Conservation (phyloP, 2,329 filamentous ascomycete species). For the Plectosphaerella plurivora region DNA sequence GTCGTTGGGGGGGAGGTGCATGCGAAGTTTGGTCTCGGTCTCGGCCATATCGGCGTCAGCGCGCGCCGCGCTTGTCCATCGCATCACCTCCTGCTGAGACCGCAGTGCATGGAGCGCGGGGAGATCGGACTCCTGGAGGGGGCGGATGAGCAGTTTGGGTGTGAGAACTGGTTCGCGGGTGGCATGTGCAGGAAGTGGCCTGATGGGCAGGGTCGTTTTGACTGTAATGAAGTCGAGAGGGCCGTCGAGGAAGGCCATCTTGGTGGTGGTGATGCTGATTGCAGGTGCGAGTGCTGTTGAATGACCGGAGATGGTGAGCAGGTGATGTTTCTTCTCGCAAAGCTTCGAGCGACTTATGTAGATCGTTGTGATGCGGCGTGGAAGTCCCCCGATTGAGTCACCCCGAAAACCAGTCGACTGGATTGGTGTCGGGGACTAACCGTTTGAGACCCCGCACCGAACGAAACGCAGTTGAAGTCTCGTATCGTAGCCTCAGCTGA, state of each 20-base stretch:
- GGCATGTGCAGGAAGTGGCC: slow-evolving; percentile 33
- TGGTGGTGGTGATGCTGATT: background rate
- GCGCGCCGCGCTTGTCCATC: slow-evolving; percentile 41
- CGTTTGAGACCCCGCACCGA: too few species aligned
- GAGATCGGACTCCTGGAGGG: slow-evolving; percentile 44
- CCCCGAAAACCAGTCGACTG: too few species aligned
- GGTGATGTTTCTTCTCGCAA: too few species aligned
- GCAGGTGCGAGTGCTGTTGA: too few species aligned
- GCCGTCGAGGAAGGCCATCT: slow-evolving; percentile 1
- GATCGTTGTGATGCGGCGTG: too few species aligned
- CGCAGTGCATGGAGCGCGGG: slow-evolving; percentile 47
- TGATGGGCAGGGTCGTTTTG: slow-evolving; percentile 41
- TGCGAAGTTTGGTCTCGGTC: slow-evolving; percentile 33
- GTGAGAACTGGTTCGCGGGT: slow-evolving; percentile 39
- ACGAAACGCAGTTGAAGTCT: too few species aligned
- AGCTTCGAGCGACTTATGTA: too few species aligned
- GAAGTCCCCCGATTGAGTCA: too few species aligned
- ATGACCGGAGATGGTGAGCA: too few species aligned
- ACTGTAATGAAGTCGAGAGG: slow-evolving; percentile 29
- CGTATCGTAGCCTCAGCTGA: too few species aligned
- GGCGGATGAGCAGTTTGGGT: slow-evolving; percentile 50
- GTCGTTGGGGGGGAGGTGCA: slow-evolving; percentile 45
- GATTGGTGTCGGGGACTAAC: too few species aligned
- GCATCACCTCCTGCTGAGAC: slow-evolving; percentile 58
- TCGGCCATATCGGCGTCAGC: slow-evolving; percentile 38